A percentile compares a stretch with the other conserved stretches of the same genome.
These are phyloP conservation scores for Lipomyces lipofer DNA, from an alignment of 805 yeast species.

Conservation along the genomic window DNA sequence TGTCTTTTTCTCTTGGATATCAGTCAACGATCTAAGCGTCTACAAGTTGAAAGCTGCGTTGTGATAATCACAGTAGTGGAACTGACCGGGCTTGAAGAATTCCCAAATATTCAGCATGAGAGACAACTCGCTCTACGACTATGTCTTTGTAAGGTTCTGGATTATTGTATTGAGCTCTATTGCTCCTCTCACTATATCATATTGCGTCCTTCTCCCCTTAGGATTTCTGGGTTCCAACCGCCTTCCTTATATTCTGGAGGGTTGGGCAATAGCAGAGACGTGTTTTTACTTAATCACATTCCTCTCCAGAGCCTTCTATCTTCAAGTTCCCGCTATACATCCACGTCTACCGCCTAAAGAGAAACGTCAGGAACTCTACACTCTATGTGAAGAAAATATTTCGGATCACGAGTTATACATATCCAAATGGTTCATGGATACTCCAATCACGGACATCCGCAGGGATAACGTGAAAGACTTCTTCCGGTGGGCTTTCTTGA, in stretches of 20 bases:
- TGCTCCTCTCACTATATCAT: constrained; percentile 2
- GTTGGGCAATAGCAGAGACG: not conserved
- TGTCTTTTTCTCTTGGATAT: no score
- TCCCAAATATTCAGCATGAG: not conserved
- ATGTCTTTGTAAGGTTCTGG: not conserved
- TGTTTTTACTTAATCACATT: not conserved
- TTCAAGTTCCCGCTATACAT: constrained; percentile 1
- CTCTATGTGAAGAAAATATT: not conserved
- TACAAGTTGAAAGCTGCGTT: no score
- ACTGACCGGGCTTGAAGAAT: no score
- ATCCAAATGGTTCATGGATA: constrained; percentile 1
- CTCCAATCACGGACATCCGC: not conserved
- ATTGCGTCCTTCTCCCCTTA: not conserved
- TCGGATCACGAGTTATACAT: not conserved
- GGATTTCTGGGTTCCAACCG: not conserved
- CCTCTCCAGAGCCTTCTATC: not conserved
- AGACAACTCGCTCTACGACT: not conserved
- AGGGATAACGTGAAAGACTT: not conserved
- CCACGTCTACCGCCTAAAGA: not conserved
- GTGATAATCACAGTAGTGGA: no score
- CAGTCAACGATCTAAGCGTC: no score
- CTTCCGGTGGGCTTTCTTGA: constrained; percentile 5
- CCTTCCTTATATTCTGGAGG: not conserved
- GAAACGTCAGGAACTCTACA: not conserved
- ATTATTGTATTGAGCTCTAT: not conserved